A percentile compares a stretch with the other conserved stretches of the same genome.
phyloP scores from a whole-genome alignment of 1,284 basidiomycete genomes.

The Heterobasidion annosum region DNA sequence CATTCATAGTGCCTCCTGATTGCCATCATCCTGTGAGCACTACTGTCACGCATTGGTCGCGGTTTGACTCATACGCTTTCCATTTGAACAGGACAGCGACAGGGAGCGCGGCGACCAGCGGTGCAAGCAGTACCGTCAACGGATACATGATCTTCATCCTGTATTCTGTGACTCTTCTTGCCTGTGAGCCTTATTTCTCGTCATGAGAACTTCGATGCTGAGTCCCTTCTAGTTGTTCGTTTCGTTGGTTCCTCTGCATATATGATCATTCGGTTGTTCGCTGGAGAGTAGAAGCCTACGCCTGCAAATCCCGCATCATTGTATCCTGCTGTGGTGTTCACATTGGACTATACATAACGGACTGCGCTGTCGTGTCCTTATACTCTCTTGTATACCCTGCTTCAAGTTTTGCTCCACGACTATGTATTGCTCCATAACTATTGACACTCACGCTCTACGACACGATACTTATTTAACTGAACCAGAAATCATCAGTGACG shows the following conservation, averaged over 20 bases:
- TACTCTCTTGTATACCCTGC: no score
- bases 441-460: no score
- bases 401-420: no score
- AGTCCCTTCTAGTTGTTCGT: slow-evolving; percentile 18
- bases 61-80: slow-evolving; percentile 45
- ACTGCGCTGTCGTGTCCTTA: no score
- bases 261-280: slow-evolving; percentile 52
- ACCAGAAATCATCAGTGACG: no score
- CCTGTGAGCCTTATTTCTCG: slow-evolving; percentile 45
- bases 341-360: no score
- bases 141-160: slow-evolving; percentile 77
- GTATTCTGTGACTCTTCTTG: slow-evolving; percentile 58
- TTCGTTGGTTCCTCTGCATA: slow-evolving; percentile 59
- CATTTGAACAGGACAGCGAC: slow-evolving; percentile 56
- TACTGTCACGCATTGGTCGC: not conserved
- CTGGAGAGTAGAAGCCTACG: slow-evolving; percentile 21
- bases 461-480: no score
- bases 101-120: slow-evolving; percentile 51
- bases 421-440: no score
- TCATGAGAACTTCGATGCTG: not conserved
- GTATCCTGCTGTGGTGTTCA: no score
- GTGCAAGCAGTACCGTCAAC: slow-evolving; percentile 50
- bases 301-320: no score
- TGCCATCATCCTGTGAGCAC: slow-evolving; percentile 2
- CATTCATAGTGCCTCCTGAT: not conserved